Percentiles rank a stretch among this genome's conserved stretches.
phyloP scores from a whole-genome alignment of 2,329 filamentous ascomycete species.

The Drechslerella coelobrocha region DNA sequence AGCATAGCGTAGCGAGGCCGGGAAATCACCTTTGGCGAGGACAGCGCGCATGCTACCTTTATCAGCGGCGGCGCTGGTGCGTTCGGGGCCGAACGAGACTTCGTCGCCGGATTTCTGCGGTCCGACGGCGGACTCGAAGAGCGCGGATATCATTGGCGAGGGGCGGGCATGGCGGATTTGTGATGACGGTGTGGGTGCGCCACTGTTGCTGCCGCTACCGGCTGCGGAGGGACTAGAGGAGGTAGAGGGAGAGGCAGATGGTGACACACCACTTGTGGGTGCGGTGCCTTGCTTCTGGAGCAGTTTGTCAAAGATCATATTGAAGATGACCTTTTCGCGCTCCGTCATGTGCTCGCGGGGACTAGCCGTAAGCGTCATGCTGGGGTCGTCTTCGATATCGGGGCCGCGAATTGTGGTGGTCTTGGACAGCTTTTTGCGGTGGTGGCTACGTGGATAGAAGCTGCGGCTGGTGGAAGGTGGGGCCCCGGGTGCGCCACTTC shows the following conservation, averaged over 20 bases:
- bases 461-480: not conserved
- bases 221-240: too few relatives aligned
- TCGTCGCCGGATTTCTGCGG: constrained; percentile 51
- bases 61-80: constrained; percentile 21
- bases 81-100: constrained; percentile 52
- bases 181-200: not conserved
- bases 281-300: constrained; percentile 10
- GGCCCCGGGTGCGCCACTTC: too few relatives aligned
- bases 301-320: constrained; percentile 36
- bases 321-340: constrained; percentile 40
- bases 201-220: too few relatives aligned
- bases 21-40: constrained; percentile 51
- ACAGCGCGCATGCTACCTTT: constrained; percentile 50
- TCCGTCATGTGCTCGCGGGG: constrained; percentile 32
- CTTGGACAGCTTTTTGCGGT: not conserved
- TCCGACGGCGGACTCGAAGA: constrained; percentile 54
- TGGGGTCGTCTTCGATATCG: constrained; percentile 23
- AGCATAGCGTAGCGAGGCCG: constrained; percentile 50
- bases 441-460: not conserved
- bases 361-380: not conserved
- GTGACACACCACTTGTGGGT: not conserved
- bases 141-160: constrained; percentile 44
- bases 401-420: not conserved
- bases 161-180: constrained; percentile 27
- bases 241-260: not conserved